Evolutionary conservation across 169 alveolate species (phyloP).

Genomic region (Neospora caninum): DNA sequence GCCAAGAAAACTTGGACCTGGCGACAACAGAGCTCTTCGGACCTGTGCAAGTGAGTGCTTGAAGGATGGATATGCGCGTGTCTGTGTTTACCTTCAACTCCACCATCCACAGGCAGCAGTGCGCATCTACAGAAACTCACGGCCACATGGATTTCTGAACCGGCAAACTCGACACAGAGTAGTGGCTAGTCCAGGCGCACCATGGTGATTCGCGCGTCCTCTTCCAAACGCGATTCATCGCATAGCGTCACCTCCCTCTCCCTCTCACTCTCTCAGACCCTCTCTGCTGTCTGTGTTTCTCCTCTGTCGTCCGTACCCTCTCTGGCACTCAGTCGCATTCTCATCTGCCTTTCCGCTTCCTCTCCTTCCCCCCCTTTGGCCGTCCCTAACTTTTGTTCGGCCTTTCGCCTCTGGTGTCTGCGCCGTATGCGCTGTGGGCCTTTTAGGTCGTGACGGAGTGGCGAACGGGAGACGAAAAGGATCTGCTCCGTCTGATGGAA

Average conservation of each 20-base stretch:
- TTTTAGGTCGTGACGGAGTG: conserved; percentile 83
- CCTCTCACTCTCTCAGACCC: too few relatives aligned
- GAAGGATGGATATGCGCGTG: not conserved
- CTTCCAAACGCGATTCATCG: too few relatives aligned
- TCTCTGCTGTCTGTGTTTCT: too few relatives aligned
- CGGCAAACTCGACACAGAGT: too few relatives aligned
- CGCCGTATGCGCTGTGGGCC: not conserved
- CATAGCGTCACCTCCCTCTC: too few relatives aligned
- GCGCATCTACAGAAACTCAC: too few relatives aligned
- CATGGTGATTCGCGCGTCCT: too few relatives aligned
- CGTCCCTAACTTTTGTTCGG: not conserved
- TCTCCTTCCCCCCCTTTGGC: not conserved
- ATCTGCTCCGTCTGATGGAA: conserved; percentile 75
- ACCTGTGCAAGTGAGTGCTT: conserved; percentile 75
- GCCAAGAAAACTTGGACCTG: conserved; percentile 48
- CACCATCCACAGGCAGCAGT: too few relatives aligned
- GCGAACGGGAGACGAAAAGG: conserved; percentile 59
- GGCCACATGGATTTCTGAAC: too few relatives aligned
- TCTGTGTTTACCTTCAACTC: too few relatives aligned
- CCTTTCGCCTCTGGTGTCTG: not conserved
- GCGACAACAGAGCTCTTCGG: conserved; percentile 84
- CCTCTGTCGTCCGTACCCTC: too few relatives aligned
- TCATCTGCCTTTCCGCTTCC: not conserved
- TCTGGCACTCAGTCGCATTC: not conserved
- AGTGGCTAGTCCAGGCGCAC: too few relatives aligned